Evolutionary conservation across 208 protist genomes (phyloP).

Genomic region (Trypanosoma vivax): DNA sequence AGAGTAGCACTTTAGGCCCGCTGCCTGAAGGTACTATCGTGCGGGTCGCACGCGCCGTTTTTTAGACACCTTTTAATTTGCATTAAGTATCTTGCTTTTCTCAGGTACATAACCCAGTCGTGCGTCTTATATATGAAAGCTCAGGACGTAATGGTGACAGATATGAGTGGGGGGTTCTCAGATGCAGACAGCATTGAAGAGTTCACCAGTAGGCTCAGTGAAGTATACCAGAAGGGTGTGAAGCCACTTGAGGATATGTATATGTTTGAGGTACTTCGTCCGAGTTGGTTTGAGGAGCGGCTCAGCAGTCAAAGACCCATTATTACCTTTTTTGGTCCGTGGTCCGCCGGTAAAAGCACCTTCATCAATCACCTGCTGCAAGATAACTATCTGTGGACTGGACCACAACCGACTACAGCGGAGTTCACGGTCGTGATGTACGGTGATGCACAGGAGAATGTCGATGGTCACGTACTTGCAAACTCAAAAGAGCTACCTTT

Average conservation of each 20-base stretch:
- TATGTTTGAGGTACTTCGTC: slow-evolving; percentile 46
- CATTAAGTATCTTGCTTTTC: too few relatives aligned
- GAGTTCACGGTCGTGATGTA: slow-evolving; percentile 75
- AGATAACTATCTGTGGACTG: slow-evolving; percentile 65
- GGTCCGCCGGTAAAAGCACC: slow-evolving; percentile 70
- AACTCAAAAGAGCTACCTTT: slow-evolving; percentile 88
- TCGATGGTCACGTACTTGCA: slow-evolving; percentile 79
- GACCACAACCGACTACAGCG: slow-evolving; percentile 69
- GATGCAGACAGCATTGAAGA: slow-evolving; percentile 32
- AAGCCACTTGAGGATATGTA: slow-evolving; percentile 70
- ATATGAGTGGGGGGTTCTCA: slow-evolving; percentile 20
- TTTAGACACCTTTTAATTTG: too few relatives aligned
- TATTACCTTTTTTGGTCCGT: slow-evolving; percentile 70
- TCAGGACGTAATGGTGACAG: too few relatives aligned
- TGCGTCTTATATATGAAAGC: too few relatives aligned
- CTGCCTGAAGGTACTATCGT: too few relatives aligned
- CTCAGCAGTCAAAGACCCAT: slow-evolving; percentile 57
- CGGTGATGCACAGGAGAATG: slow-evolving; percentile 44
- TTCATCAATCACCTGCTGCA: slow-evolving; percentile 83
- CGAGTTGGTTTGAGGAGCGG: slow-evolving; percentile 59
- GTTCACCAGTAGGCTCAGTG: slow-evolving; percentile 37
- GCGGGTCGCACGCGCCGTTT: too few relatives aligned
- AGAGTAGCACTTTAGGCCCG: too few relatives aligned
- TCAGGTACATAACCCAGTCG: too few relatives aligned
- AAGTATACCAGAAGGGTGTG: slow-evolving; percentile 45